Evolutionary conservation across 768 basidiomycete species (phyloP).

Genomic region (Boletus barrowsii): DNA sequence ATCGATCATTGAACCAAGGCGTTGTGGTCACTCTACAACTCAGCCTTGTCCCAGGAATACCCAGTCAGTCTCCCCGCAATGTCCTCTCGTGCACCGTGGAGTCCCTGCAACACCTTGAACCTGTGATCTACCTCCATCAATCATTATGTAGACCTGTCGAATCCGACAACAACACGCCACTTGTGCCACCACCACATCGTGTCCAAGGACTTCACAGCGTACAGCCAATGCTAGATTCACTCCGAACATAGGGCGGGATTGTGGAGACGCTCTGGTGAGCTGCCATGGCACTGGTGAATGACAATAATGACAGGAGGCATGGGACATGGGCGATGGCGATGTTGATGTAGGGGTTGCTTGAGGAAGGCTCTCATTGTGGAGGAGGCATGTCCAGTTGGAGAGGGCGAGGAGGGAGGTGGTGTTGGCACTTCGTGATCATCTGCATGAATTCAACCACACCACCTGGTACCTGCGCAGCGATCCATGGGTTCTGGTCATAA

Average conservation of each 20-base stretch:
- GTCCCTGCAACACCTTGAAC: conserved; percentile 32
- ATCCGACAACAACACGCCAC: neutral
- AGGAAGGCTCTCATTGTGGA: conserved; percentile 50
- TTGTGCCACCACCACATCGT: conserved; percentile 31
- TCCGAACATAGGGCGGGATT: conserved; percentile 47
- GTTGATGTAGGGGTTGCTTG: conserved; percentile 53
- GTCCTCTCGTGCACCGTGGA: conserved; percentile 31
- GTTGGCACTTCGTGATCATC: conserved; percentile 21
- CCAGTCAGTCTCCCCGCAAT: conserved; percentile 23
- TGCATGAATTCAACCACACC: conserved; percentile 65
- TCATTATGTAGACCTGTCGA: neutral
- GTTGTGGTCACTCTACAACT: conserved; percentile 36
- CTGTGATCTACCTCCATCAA: conserved; percentile 3
- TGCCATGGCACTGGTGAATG: conserved; percentile 14
- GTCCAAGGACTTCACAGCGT: conserved; percentile 39
- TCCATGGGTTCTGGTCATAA: conserved; percentile 52
- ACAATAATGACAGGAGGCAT: neutral
- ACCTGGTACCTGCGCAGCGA: conserved; percentile 59
- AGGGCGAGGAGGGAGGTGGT: conserved; percentile 41
- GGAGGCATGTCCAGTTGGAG: conserved; percentile 38
- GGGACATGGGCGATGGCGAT: conserved; percentile 43
- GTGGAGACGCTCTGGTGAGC: conserved; percentile 47
- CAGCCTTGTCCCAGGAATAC: conserved; percentile 31
- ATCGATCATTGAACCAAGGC: conserved; percentile 16
- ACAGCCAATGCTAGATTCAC: conserved; percentile 23